Base-by-base conservation (phyloP, 345 rosid genomes). In the Streptanthus diversifolius region DNA sequence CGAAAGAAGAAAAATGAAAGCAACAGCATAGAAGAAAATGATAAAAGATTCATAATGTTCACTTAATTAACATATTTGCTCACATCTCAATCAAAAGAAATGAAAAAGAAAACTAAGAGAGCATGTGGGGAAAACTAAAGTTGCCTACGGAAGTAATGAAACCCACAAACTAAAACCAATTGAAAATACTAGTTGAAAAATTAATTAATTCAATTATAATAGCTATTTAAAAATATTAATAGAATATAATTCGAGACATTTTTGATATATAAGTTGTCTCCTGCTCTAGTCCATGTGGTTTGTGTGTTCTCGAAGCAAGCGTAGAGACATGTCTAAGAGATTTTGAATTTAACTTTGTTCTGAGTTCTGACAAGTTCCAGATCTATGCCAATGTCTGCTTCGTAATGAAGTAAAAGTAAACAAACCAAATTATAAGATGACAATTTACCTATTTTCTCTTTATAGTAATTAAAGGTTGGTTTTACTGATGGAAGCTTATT, bases 1-100 rank as follows among this genome's bases (percentile, higher is more conserved):
- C 37, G 48, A 75, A 75, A 75, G 74, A 68, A 68, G 64, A 32
- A 53, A 58, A 39, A 30, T 51, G 69, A 75, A 68, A 75, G 79
- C 74, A 68, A 68, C 70, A 62, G 19, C 22, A 75, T 8, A 57
- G 33, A 18, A 11, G 25, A 65, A 74, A 52, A 60, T n/a, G 36
- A 68, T 39, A 44, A 57, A 27, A 9, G 44, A 58, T 47, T 66
- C 29, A 66, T 66, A 47, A 6, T 57, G 54, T 39, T 57, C 54
- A 15, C 53, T 37, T 56, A 29, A 37, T 56, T 33, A 56, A 55
- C 71, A 37, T 27, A 35, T 24, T 65, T 30, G 45, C 51, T 73
- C 41, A 35, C 71, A 45, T 65, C 52, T 56, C 33, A 56, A 55
- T 33, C 37, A 54, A 24, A 55, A 15, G 1, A 45, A 30, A 53